Evolutionary conservation across 257 asterid genomes (phyloP).

Genomic region (Verbascum thapsus): DNA sequence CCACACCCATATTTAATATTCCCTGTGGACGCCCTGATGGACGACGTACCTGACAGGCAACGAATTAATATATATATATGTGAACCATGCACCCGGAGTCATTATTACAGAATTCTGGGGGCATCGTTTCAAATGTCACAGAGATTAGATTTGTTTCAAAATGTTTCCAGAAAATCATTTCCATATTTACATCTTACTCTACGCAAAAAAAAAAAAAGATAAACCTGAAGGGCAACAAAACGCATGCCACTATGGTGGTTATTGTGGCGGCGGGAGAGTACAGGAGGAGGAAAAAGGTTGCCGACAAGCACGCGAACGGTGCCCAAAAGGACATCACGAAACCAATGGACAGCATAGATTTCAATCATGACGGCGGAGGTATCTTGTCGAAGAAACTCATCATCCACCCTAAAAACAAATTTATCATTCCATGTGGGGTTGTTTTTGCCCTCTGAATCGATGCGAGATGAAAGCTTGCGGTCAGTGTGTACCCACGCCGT

Average conservation of each 20-base stretch:
- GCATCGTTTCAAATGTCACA: too few species aligned
- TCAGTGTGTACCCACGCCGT: conserved; percentile 77
- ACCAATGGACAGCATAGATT: conserved; percentile 57
- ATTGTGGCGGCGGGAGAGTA: conserved; percentile 31
- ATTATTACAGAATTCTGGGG: too few species aligned
- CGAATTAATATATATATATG: too few species aligned
- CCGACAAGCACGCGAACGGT: conserved; percentile 84
- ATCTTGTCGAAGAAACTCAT: conserved; percentile 71
- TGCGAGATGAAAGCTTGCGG: conserved; percentile 64
- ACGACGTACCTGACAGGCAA: conserved; percentile 85
- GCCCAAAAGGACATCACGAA: conserved; percentile 61
- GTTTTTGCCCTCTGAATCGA: conserved; percentile 58
- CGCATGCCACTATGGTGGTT: conserved; percentile 59
- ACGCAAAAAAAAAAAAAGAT: background rate
- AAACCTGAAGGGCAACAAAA: conserved; percentile 88
- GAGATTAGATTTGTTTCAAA: too few species aligned
- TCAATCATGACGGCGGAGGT: conserved; percentile 79
- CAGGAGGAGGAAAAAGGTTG: conserved; percentile 67
- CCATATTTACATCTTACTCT: too few species aligned
- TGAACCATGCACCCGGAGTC: too few species aligned
- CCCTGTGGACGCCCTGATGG: conserved; percentile 95
- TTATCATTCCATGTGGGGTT: conserved; percentile 94
- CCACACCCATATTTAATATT: conserved; percentile 78
- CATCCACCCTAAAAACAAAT: conserved; percentile 87
- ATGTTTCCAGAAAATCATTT: too few species aligned